Base-by-base conservation (phyloP, 306 rosid species). In the Mucuna pruriens region DNA sequence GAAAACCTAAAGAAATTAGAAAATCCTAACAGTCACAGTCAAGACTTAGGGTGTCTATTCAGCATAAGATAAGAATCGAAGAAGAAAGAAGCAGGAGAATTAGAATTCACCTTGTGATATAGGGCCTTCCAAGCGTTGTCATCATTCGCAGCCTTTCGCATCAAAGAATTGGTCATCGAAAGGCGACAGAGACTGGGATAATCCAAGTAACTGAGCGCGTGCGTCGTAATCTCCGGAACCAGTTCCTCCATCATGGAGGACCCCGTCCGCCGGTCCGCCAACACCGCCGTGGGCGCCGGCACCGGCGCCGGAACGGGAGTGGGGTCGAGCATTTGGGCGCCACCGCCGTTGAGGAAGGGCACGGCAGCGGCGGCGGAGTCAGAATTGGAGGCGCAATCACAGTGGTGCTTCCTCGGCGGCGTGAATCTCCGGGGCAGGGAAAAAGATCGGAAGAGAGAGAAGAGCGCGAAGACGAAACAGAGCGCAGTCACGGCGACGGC, bases 201-300 rank as follows among this genome's bases (percentile, higher is more conserved):
- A 84, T 96, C 99, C 94, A 96, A 89, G 87, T 96, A 96, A 86
- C 99, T 96, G 17, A 96, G 92, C 31, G 99, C 98, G 74, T 96
- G 98, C 2, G 99, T 94, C 0, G 92, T 96, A 82, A 96, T 96
- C 91, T 96, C 99, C 69, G 99, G 98, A 84, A 96, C 99, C 85
- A 96, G 83, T 77, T 96, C 96, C 88, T 96, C 99, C 99, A 96
- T 96, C 99, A 96, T 96, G 31, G 99, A 96, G 20, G 92, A 97
- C 22, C 95, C 97, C 5, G 87, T 77, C 10, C 84, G 91, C 16
- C 90, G 86, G 79, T 89, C 99, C 3, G 88, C 26, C 54, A 89
- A 77, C 6, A 77, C 83, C 23, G 65, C n/a, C 1, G 77, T n/a
- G n/a, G n/a, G n/a, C n/a, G n/a, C n/a, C n/a, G n/a, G n/a, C n/a